Base-by-base conservation (phyloP, 2,329 filamentous ascomycete species). In the Ophiognomonia clavigignenti-juglandacearum region DNA sequence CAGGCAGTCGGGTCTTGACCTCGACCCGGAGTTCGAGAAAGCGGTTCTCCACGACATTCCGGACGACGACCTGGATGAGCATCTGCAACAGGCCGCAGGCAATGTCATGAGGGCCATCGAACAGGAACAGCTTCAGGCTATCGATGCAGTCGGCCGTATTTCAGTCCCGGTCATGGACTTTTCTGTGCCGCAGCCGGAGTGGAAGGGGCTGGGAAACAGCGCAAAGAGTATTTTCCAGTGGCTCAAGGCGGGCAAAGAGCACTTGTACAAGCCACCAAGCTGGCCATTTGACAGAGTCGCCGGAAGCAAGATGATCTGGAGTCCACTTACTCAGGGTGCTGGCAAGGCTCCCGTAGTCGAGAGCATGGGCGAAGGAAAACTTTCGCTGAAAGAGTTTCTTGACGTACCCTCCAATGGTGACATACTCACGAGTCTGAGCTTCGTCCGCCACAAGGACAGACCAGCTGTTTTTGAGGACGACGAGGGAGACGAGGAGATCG, bases 101-200 rank as follows among this genome's bases (percentile, higher is more conserved):
- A 41, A 11, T 3, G 39, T 54, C n/a, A 56, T 54, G 54, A 50
- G 49, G n/a, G 41, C 36, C 9, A 50, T 53, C 6, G 58, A 62
- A 40, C 59, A 63, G 31, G 60, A 61, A 42, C 53, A 57, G 40
- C 53, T 61, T 6, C 45, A 59, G 16, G 56, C 60, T 11, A 45
- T 58, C 6, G 60, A 62, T 29, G 56, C 55, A 8, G 54, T 48
- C 22, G 52, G 52, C n/a, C 54, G 60, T 22, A 51, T 61, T 6
- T n/a, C 45, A 4, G 52, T 61, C n/a, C 61, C 60, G 1, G 29
- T 61, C 13, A 48, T 62, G 50, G 59, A 62, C 39, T 62, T 63
- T 31, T 56, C 53, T 8, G 35, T 57, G 9, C 49, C 57, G 5
- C 44, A 48, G 5, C 53, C 55, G 23, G 56, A 57, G 23, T 63